These are phyloP conservation scores for Neopestalotiopsis rosae DNA, from an alignment of 2,329 filamentous ascomycete genomes.

Conservation along the genomic window DNA sequence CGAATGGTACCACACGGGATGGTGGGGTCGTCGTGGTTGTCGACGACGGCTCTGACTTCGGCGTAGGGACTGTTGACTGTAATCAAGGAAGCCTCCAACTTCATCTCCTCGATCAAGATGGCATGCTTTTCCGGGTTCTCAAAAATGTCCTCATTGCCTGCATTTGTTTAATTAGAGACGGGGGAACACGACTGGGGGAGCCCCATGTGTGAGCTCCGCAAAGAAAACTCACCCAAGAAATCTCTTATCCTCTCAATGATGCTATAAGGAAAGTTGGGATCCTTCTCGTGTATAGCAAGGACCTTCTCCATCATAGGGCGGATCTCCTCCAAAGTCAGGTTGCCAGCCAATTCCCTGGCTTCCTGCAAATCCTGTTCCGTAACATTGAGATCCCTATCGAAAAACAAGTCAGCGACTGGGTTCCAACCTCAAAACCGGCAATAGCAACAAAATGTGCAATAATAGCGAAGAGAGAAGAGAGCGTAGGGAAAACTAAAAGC, in stretches of 20 bases:
- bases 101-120: slow-evolving; percentile 58
- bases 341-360: slow-evolving; percentile 28
- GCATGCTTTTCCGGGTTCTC: slow-evolving; percentile 51
- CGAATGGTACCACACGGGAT: slow-evolving; percentile 60
- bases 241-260: slow-evolving; percentile 45
- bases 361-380: slow-evolving; percentile 31
- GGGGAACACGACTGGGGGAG: neutral
- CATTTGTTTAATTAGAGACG: neutral
- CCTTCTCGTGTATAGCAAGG: slow-evolving; percentile 46
- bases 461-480: too few relatives aligned
- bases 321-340: slow-evolving; percentile 29
- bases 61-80: slow-evolving; percentile 62
- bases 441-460: too few relatives aligned
- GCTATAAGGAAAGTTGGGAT: slow-evolving; percentile 52
- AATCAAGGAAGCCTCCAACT: slow-evolving; percentile 58
- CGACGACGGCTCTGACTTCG: slow-evolving; percentile 61
- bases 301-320: slow-evolving; percentile 42
- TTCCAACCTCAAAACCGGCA: neutral
- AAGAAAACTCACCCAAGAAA: slow-evolving; percentile 37
- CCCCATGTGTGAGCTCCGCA: too few relatives aligned
- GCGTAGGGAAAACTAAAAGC: too few relatives aligned
- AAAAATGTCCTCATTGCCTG: slow-evolving; percentile 49
- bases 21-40: slow-evolving; percentile 58
- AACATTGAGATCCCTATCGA: slow-evolving; percentile 30
- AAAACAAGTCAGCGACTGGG: neutral